Evolutionary conservation across 1,284 basidiomycete species (phyloP).

Genomic region (Malassezia dermatis): DNA sequence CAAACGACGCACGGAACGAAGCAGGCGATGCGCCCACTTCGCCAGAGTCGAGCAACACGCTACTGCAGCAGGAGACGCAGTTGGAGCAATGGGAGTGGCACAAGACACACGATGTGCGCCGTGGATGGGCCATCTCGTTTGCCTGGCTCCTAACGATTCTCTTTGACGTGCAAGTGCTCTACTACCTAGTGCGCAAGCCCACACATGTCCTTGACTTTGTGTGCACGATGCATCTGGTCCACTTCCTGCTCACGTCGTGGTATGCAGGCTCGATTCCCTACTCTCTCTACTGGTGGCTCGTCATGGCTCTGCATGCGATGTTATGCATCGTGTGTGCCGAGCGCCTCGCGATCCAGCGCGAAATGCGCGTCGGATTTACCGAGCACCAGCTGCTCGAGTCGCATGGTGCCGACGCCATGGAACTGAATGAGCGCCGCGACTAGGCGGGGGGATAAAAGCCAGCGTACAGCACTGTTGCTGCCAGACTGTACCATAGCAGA

Average conservation of each 20-base stretch:
- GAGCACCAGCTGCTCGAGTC: conserved; percentile 9
- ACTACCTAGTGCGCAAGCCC: conserved; percentile 73
- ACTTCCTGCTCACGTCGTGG: conserved; percentile 81
- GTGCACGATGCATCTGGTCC: conserved; percentile 75
- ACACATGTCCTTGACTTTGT: conserved; percentile 89
- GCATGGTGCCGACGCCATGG: not conserved
- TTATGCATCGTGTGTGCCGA: conserved; percentile 73
- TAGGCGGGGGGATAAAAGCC: conserved; percentile 81
- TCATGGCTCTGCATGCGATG: conserved; percentile 62
- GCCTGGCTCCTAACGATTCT: conserved; percentile 10
- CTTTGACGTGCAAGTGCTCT: conserved; percentile 63
- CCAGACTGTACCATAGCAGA: conserved; percentile 63
- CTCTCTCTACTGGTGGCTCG: conserved; percentile 47
- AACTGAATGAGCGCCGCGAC: conserved; percentile 1
- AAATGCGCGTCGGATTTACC: conserved; percentile 56
- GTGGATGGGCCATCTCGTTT: conserved; percentile 8
- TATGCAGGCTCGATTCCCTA: conserved; percentile 77
- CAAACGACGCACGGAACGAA: not conserved
- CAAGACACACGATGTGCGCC: conserved; percentile 49
- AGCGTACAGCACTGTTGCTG: conserved; percentile 69
- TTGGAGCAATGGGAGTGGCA: conserved; percentile 15
- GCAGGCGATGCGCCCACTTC: not conserved
- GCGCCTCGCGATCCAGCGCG: conserved; percentile 75
- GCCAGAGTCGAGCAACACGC: not conserved
- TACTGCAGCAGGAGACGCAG: conserved; percentile 16